Base-by-base conservation (phyloP, 371 early-diverging fungal species). In the Mortierella sp. region DNA sequence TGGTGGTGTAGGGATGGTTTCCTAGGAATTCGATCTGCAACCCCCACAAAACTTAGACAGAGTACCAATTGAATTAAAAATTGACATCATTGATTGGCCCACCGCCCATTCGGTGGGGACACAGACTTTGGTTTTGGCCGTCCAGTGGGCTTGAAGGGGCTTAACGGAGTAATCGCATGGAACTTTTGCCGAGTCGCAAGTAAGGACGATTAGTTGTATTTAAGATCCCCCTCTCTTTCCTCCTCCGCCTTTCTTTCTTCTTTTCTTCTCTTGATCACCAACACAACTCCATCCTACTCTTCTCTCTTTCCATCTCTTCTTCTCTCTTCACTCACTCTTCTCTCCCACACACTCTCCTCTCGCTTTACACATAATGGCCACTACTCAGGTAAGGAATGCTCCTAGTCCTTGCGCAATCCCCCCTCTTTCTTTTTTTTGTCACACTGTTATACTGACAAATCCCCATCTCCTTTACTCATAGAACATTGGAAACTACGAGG, bases 401-500 rank as follows among this genome's bases (percentile, higher is more conserved):
- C 4, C 21, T 17, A 39, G 11, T 17, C 17, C 14, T 4, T 17
- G 17, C 39, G 17, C 5, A 4, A 17, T 21, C 44, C 4, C 21
- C 17, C 44, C 19, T 19, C 21, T n/a, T 21, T n/a, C 17, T 43
- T 7, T 19, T 14, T n/a, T 43, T n/a, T 7, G n/a, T n/a, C n/a
- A 15, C 17, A n/a, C 44, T 44, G 23, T 21, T 4, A 3, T 5
- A 8, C 6, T 44, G 23, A 44, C n/a, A n/a, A 5, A 17, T 6
- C 37, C 12, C 27, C n/a, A n/a, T 30, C 44, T 37, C 58, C 28
- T 6, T 3, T 39, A 28, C 23, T 23, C 30, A 24, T 66, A 69
- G 59, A 51, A 61, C 59, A 41, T 70, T 42, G 71, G 70, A 26
- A 80, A 67, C 60, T 70, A 78, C 70, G 62, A 63, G 60, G 78